phyloP scores from a whole-genome alignment of 2,329 filamentous ascomycete species.

The Parastagonospora nodorum region DNA sequence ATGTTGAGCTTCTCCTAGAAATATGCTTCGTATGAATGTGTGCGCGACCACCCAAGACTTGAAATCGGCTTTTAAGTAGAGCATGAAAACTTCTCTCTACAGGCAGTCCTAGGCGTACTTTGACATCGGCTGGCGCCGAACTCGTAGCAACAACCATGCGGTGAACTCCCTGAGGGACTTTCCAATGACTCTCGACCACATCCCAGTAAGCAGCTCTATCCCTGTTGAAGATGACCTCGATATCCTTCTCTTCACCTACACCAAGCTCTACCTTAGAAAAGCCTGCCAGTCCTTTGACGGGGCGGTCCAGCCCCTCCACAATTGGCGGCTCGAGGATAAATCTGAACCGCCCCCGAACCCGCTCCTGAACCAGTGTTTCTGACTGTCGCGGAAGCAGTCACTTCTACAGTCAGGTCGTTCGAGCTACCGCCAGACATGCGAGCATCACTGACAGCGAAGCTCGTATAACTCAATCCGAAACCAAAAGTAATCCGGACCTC shows the following conservation, averaged over 20 bases:
- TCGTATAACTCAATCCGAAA: constrained; percentile 66
- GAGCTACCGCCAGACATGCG: constrained; percentile 56
- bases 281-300: constrained; percentile 64
- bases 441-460: constrained; percentile 47
- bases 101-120: background rate
- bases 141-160: constrained; percentile 60
- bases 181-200: constrained; percentile 69
- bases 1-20: too few species aligned
- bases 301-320: constrained; percentile 62
- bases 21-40: too few species aligned
- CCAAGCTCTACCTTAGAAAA: constrained; percentile 65
- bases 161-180: constrained; percentile 68
- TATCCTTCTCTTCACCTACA: constrained; percentile 60
- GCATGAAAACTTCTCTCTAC: too few species aligned
- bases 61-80: too few species aligned
- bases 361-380: constrained; percentile 59
- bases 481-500: constrained; percentile 67
- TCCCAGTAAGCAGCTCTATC: constrained; percentile 76
- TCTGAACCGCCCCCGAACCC: constrained; percentile 67
- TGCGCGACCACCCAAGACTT: too few species aligned
- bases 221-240: constrained; percentile 60
- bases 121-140: constrained; percentile 17
- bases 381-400: constrained; percentile 62
- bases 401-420: constrained; percentile 49
- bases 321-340: constrained; percentile 64